Conservation (phyloP, 805 yeast genomes). For the Barnettozyma sp. region DNA sequence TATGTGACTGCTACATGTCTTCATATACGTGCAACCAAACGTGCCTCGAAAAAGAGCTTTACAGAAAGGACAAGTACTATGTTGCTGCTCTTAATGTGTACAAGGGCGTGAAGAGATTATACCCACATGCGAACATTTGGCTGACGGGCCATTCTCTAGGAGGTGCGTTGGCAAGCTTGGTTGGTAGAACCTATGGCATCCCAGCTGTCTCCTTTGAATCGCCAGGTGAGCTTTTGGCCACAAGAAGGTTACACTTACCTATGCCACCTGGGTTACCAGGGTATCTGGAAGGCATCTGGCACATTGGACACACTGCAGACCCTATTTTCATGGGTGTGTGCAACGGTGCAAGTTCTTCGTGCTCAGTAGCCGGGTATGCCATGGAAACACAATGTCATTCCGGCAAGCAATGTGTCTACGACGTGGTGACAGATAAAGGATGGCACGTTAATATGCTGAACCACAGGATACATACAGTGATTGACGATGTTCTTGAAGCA, state of each 20-base stretch:
- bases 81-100: constrained; percentile 73
- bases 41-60: constrained; percentile 73
- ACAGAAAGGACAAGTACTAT: constrained; percentile 74
- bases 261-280: constrained; percentile 84
- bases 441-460: constrained; percentile 86
- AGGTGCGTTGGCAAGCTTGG: constrained; percentile 71
- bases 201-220: constrained; percentile 91
- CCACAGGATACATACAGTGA: constrained; percentile 86
- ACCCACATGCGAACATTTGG: constrained; percentile 77
- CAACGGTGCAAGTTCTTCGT: constrained; percentile 84
- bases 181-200: constrained; percentile 84
- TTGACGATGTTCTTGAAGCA: constrained; percentile 64
- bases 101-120: constrained; percentile 55
- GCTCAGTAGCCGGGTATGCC: constrained; percentile 91
- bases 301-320: constrained; percentile 94
- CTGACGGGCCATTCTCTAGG: constrained; percentile 94
- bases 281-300: constrained; percentile 82
- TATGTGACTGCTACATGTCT: constrained; percentile 84
- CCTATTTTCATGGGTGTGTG: constrained; percentile 96
- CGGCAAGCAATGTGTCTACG: constrained; percentile 82
- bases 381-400: constrained; percentile 95
- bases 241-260: constrained; percentile 81
- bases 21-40: constrained; percentile 84
- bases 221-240: constrained; percentile 85
- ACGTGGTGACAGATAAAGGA: constrained; percentile 80